These are phyloP conservation scores for Phanerodontia chrysosporium DNA, from an alignment of 768 basidiomycete genomes.

Conservation along the genomic window DNA sequence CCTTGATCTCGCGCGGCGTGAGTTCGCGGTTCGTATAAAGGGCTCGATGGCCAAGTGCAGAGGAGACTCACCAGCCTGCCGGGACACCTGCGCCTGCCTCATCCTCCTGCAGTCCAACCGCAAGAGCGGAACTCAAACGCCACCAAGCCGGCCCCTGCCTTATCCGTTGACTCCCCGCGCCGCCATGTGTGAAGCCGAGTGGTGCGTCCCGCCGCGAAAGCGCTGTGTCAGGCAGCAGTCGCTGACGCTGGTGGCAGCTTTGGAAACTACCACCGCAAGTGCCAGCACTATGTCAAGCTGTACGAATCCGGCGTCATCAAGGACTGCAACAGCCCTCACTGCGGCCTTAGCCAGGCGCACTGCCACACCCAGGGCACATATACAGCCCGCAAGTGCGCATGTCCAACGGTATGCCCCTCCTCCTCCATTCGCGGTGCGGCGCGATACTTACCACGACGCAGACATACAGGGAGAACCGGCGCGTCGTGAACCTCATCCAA, in stretches of 20 bases:
- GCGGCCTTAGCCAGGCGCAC: slow-evolving; percentile 24
- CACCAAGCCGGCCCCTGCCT: slow-evolving; percentile 5
- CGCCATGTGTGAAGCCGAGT: slow-evolving; percentile 25
- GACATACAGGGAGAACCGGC: slow-evolving; percentile 21
- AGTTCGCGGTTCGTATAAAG: neutral
- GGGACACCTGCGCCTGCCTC: neutral
- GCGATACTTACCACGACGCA: slow-evolving; percentile 4
- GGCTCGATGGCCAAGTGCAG: neutral
- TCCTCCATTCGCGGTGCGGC: neutral
- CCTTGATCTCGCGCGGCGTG: neutral
- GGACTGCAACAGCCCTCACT: slow-evolving; percentile 23
- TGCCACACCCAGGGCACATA: slow-evolving; percentile 17
- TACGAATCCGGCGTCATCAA: slow-evolving; percentile 27
- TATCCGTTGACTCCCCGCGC: neutral
- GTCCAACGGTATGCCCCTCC: slow-evolving; percentile 15
- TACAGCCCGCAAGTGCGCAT: slow-evolving; percentile 15
- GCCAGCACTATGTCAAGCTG: slow-evolving; percentile 27
- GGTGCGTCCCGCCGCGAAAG: slow-evolving; percentile 24
- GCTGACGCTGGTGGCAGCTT: slow-evolving; percentile 14
- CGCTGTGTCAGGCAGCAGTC: neutral
- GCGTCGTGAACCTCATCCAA: slow-evolving; percentile 25
- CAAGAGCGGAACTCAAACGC: slow-evolving; percentile 1
- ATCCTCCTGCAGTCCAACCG: neutral
- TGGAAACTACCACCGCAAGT: slow-evolving; percentile 28
- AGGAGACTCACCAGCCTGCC: neutral